Evolutionary conservation across 768 basidiomycete genomes (phyloP).

Genomic region (Auricularia cornea): DNA sequence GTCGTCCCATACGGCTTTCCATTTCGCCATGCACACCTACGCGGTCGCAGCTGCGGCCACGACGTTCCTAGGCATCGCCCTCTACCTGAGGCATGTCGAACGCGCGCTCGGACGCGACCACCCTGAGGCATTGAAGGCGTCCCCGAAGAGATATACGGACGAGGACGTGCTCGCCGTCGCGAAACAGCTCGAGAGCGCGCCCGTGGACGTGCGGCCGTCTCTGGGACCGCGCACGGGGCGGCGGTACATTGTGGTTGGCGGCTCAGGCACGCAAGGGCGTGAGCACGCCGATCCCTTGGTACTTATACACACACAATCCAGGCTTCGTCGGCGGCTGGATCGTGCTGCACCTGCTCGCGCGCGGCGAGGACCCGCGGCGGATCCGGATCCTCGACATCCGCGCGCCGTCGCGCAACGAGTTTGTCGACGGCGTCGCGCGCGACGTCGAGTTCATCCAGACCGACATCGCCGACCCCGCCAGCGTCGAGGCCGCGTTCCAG

Average conservation of each 20-base stretch:
- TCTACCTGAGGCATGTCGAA: conserved; percentile 49
- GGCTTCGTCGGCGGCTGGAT: conserved; percentile 79
- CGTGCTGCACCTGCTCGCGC: conserved; percentile 52
- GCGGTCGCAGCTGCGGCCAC: background rate
- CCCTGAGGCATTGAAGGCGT: conserved; percentile 36
- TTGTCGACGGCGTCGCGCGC: conserved; percentile 35
- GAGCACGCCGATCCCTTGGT: background rate
- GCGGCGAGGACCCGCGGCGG: conserved; percentile 58
- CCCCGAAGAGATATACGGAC: conserved; percentile 43
- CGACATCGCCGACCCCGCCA: conserved; percentile 46
- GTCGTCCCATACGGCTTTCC: background rate
- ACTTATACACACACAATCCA: conserved; percentile 18
- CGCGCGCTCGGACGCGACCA: conserved; percentile 43
- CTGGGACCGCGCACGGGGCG: conserved; percentile 42
- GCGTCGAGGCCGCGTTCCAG: conserved; percentile 52
- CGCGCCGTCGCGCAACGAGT: conserved; percentile 47
- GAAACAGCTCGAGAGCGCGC: background rate
- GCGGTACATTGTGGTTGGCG: conserved; percentile 68
- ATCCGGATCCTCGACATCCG: conserved; percentile 64
- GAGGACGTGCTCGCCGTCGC: conserved; percentile 29
- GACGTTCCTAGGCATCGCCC: background rate
- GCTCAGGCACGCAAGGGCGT: conserved; percentile 35
- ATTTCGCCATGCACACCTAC: background rate
- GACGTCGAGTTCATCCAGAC: conserved; percentile 50
- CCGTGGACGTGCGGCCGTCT: background rate